phyloP scores from a whole-genome alignment of 805 yeast species.

The Peterozyma xylosa region DNA sequence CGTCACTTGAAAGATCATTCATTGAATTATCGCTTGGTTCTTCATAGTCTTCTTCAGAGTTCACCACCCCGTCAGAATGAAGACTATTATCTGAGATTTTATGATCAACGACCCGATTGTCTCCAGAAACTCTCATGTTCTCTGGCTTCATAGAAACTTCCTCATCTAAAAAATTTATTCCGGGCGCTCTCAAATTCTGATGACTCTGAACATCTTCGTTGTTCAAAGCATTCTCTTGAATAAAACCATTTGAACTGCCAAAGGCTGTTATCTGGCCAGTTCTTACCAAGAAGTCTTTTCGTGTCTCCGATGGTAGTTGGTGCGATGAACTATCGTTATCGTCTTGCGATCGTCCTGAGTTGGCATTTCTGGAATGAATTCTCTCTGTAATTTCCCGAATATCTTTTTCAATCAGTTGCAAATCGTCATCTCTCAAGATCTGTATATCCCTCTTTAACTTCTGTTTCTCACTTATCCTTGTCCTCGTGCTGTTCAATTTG shows the following conservation, averaged over 20 bases:
- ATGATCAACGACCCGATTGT: slow-evolving; percentile 1
- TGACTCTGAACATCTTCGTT: slow-evolving; percentile 26
- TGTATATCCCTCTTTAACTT: slow-evolving; percentile 46
- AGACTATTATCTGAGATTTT: background rate
- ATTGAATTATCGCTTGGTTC: background rate
- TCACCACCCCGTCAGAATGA: background rate
- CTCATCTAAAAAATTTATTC: slow-evolving; percentile 23
- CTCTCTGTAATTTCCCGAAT: slow-evolving; percentile 47
- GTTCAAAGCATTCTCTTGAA: slow-evolving; percentile 22
- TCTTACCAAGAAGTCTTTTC: slow-evolving; percentile 72
- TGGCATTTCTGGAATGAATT: slow-evolving; percentile 28
- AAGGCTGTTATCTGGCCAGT: slow-evolving; percentile 94
- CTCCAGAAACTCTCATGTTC: slow-evolving; percentile 12
- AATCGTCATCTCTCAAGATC: slow-evolving; percentile 39
- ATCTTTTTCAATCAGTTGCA: slow-evolving; percentile 50
- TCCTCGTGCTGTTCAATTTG: slow-evolving; percentile 40
- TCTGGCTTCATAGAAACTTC: slow-evolving; percentile 16
- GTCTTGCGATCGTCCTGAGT: slow-evolving; percentile 9
- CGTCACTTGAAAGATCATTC: slow-evolving; percentile 7
- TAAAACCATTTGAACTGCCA: slow-evolving; percentile 60
- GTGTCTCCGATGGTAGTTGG: slow-evolving; percentile 63
- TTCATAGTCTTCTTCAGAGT: slow-evolving; percentile 13
- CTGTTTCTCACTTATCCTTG: slow-evolving; percentile 60
- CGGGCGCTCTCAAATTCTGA: slow-evolving; percentile 42
- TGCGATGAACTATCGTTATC: slow-evolving; percentile 19